Base-by-base conservation (phyloP, 306 rosid species). In the Gastrolobium bilobum region DNA sequence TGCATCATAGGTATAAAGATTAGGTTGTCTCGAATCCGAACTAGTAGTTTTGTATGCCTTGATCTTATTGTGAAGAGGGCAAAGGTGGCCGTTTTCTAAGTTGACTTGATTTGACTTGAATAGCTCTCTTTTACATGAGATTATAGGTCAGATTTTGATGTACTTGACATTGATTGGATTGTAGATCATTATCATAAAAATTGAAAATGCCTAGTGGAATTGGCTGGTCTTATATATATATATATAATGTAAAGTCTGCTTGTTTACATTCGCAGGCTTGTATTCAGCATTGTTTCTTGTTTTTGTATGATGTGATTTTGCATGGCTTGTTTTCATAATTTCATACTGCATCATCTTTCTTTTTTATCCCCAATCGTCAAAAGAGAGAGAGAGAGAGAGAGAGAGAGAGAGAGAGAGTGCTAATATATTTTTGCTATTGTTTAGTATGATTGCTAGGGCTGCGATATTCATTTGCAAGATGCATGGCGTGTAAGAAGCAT, bases 381-480 rank as follows among this genome's bases (percentile, higher is more conserved):
- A 37, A 11, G 62, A 11, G 11, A 34, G 33, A 30, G 38, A 5
- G 20, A 52, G 75, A 3, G 64, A 20, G 37, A 44, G 80, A 44
- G 10, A n/a, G n/a, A n/a, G n/a, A 8, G 4, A 52, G 75, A 3
- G 64, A 20, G 37, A 44, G 80, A 44, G 10, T 40, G 63, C 73
- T 57, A 15, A 44, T 74, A 1, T 10, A 7, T 60, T 43, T 68
- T 68, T 68, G 31, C 54, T 13, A 66, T 67, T 42, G 31, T 51
- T 63, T 72, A 31, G 65, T 33, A 6, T 14, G n/a, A 39, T 56
- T 63, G 4, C 53, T 9, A 69, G 37, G 20, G 44, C n/a, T 76
- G 37, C 13, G 44, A 52, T 71, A 38, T 52, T 71, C 48, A 20
- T 63, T 71, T 60, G 69, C 73, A 61, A 82, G 69, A 76, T 60